A percentile compares a stretch with the other conserved stretches of the same genome.
Evolutionary conservation across 371 early-diverging fungal species (phyloP).

Genomic region (Aphelidium insulamus): DNA sequence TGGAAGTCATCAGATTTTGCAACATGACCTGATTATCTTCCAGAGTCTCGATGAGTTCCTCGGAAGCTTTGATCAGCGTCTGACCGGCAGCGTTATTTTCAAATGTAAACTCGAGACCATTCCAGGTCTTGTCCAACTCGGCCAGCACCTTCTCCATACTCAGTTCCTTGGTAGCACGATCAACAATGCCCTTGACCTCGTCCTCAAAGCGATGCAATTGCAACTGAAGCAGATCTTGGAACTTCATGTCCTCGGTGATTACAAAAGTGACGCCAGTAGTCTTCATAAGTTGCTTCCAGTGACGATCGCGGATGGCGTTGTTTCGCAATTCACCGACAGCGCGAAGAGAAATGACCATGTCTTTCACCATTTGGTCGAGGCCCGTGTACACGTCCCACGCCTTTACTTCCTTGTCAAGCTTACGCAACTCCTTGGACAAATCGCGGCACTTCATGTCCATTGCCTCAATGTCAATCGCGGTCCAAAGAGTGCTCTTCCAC

Average conservation of each 20-base stretch:
- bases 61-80: constrained; percentile 20
- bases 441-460: constrained; percentile 32
- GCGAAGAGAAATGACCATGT: constrained; percentile 31
- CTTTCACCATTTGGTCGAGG: constrained; percentile 34
- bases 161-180: constrained; percentile 32
- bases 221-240: constrained; percentile 29
- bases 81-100: constrained; percentile 28
- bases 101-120: constrained; percentile 30
- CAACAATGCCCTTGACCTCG: constrained; percentile 35
- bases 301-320: constrained; percentile 30
- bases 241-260: constrained; percentile 30
- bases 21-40: constrained; percentile 43
- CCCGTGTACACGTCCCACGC: constrained; percentile 36
- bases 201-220: constrained; percentile 37
- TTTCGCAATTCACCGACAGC: constrained; percentile 35
- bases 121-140: constrained; percentile 31
- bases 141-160: constrained; percentile 35
- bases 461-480: constrained; percentile 27
- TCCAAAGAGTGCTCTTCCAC: constrained; percentile 31
- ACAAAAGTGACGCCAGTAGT: constrained; percentile 35
- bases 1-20: constrained; percentile 35
- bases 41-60: constrained; percentile 31
- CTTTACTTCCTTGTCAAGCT: constrained; percentile 39
- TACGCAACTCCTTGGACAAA: constrained; percentile 25
- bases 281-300: constrained; percentile 43